Percentiles rank a stretch among this genome's conserved stretches.
These are phyloP conservation scores for Ploettnerulaceae sp. DNA, from an alignment of 2,329 filamentous ascomycete genomes.

Conservation along the genomic window DNA sequence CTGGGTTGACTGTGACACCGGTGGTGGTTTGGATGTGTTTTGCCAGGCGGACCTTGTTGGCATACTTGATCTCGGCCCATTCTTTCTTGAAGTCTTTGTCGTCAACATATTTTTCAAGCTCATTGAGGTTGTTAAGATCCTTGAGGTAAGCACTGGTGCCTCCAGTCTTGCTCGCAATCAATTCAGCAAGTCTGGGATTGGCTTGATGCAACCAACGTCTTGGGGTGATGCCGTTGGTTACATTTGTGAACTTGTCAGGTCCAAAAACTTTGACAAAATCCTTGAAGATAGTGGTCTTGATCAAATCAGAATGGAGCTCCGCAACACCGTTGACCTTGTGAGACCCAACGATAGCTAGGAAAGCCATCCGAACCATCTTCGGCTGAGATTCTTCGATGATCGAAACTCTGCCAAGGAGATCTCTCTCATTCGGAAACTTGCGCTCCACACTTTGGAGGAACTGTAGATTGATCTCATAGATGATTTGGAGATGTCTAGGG, in stretches of 20 bases:
- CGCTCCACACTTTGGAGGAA: conserved; percentile 92
- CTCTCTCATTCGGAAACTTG: conserved; percentile 81
- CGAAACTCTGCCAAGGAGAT: conserved; percentile 81
- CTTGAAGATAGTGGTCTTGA: conserved; percentile 99
- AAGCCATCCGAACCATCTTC: conserved; percentile 98
- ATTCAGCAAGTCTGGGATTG: conserved; percentile 83
- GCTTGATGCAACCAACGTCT: conserved; percentile 96
- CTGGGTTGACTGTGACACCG: conserved; percentile 77
- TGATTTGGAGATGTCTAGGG: conserved; percentile 91
- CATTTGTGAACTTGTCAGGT: conserved; percentile 95
- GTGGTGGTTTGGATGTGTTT: conserved; percentile 83
- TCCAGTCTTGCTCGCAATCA: conserved; percentile 87
- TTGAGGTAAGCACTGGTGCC: conserved; percentile 74
- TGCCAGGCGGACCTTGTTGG: conserved; percentile 89
- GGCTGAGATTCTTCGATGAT: conserved; percentile 96
- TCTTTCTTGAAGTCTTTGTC: conserved; percentile 89
- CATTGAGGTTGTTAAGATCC: conserved; percentile 80
- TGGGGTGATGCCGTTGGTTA: conserved; percentile 96
- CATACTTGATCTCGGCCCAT: conserved; percentile 94
- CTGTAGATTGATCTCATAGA: conserved; percentile 94
- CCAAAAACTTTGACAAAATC: conserved; percentile 96
- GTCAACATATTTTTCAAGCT: conserved; percentile 76
- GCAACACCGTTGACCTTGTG: conserved; percentile 99
- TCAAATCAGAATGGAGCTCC: conserved; percentile 93
- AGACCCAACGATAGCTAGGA: conserved; percentile 88